A percentile compares a stretch with the other conserved stretches of the same genome.
These are phyloP conservation scores for Fusarium cicatricum DNA, from an alignment of 2,329 filamentous ascomycete species.

Conservation along the genomic window DNA sequence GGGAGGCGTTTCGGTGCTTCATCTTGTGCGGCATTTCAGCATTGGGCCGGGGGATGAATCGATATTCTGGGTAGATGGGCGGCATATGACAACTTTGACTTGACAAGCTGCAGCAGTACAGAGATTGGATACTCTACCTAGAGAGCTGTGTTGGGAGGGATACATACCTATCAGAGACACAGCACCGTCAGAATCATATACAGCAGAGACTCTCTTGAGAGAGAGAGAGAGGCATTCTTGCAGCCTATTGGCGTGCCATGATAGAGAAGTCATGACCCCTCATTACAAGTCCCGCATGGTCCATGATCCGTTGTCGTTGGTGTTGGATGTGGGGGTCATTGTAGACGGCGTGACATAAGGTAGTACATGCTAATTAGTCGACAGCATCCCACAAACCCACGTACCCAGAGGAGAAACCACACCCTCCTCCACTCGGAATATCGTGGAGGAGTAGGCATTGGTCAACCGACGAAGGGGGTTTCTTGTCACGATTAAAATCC, in stretches of 20 bases:
- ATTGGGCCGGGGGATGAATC: not conserved
- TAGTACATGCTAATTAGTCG: conserved; percentile 18
- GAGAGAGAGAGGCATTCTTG: not conserved
- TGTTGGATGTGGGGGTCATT: conserved; percentile 20
- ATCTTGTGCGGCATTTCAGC: conserved; percentile 4
- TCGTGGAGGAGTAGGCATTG: not conserved
- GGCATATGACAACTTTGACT: conserved; percentile 7
- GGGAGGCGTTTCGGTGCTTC: conserved; percentile 23
- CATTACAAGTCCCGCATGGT: not conserved
- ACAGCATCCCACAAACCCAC: conserved; percentile 5
- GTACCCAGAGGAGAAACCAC: not conserved
- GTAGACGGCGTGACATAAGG: conserved; percentile 12
- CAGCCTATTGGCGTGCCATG: not conserved
- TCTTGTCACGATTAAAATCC: not conserved
- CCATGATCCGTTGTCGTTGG: conserved; percentile 10
- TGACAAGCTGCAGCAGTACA: conserved; percentile 12
- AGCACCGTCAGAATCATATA: conserved; percentile 9
- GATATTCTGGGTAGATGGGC: conserved; percentile 9
- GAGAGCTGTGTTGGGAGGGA: not conserved
- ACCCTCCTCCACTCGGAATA: not conserved
- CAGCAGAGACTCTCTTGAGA: conserved; percentile 5
- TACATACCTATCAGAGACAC: conserved; percentile 9
- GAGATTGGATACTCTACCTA: conserved; percentile 7
- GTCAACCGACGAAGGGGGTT: not conserved
- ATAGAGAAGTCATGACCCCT: not conserved